These are phyloP conservation scores for Hypoxylon sp. DNA, from an alignment of 2,329 filamentous ascomycete species.

Conservation along the genomic window DNA sequence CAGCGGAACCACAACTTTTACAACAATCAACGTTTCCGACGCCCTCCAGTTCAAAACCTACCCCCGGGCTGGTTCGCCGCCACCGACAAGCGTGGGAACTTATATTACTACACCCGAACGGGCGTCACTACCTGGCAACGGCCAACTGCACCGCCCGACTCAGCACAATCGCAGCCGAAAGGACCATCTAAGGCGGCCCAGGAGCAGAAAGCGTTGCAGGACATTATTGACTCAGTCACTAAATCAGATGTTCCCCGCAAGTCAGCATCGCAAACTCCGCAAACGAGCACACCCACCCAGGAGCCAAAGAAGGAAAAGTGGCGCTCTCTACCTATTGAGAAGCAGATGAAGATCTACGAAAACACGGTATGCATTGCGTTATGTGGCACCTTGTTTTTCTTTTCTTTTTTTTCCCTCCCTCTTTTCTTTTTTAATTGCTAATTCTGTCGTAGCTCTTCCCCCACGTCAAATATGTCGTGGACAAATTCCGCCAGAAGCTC, in stretches of 20 bases:
- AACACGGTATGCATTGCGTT: conserved; percentile 78
- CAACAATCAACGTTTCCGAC: conserved; percentile 68
- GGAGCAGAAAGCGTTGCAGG: conserved; percentile 82
- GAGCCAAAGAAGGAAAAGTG: conserved; percentile 79
- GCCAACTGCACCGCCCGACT: conserved; percentile 77
- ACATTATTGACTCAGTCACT: conserved; percentile 87
- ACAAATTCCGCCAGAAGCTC: conserved; percentile 89
- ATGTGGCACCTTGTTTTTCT: not conserved
- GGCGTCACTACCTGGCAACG: conserved; percentile 86
- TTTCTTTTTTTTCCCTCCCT: conserved; percentile 15
- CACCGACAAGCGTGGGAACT: conserved; percentile 77
- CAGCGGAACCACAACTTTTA: conserved; percentile 69
- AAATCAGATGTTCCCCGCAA: conserved; percentile 73
- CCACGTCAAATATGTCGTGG: conserved; percentile 86
- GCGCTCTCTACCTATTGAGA: conserved; percentile 79
- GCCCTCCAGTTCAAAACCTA: conserved; percentile 67
- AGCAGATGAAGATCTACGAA: conserved; percentile 96
- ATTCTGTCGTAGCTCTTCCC: conserved; percentile 76
- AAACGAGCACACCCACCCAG: conserved; percentile 67
- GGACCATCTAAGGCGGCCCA: conserved; percentile 74
- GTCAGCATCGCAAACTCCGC: conserved; percentile 74
- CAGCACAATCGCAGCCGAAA: conserved; percentile 70
- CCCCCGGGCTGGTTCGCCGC: conserved; percentile 90
- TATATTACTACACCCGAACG: conserved; percentile 87
- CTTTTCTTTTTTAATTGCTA: conserved; percentile 30